Base-by-base conservation (phyloP, 768 basidiomycete species). In the Boletus fagicola region DNA sequence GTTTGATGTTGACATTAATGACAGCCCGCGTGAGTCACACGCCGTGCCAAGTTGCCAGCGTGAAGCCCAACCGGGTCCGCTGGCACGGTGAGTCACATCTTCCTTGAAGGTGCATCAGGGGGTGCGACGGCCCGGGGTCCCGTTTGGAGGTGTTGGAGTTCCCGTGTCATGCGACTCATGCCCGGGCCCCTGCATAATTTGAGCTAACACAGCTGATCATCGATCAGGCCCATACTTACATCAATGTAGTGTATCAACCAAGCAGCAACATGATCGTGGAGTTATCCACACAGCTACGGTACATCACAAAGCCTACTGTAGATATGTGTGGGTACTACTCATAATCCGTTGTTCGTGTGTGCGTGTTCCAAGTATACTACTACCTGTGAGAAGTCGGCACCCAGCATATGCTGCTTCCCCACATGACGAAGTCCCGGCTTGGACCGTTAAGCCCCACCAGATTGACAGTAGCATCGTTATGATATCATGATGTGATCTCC, bases 401-500 rank as follows among this genome's bases (percentile, higher is more conserved):
- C 16, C 30, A 44, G 16, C 47, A 53, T 47, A 53, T 40, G 50
- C 15, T 22, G 45, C 51, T 6, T 22, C 31, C 20, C 40, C 51
- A 58, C 42, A 62, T 38, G 56, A 58, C 15, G 15, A 40, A 36
- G 38, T 8, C 1, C 8, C 10, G 10, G 33, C 7, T 13, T 44
- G 49, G n/a, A 44, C 24, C 6, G 9, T 35, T 26, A 22, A 3
- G 5, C 28, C 22, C 1, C 28, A 46, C 12, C 15, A 36, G 13
- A 26, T 33, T n/a, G 11, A 49, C 22, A 24, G 31, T 22, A 47
- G 35, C 40, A 49, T 39, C 35, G 18, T 42, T 15, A 44, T 30
- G 24, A 30, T 31, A 49, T 67, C 51, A 68, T 7, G 48, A 49
- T 31, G 42, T 26, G 15, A 13, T 22, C 47, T 46, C 54, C 26